Base-by-base conservation (phyloP, 257 asterid genomes). In the Fraxinus anomala region DNA sequence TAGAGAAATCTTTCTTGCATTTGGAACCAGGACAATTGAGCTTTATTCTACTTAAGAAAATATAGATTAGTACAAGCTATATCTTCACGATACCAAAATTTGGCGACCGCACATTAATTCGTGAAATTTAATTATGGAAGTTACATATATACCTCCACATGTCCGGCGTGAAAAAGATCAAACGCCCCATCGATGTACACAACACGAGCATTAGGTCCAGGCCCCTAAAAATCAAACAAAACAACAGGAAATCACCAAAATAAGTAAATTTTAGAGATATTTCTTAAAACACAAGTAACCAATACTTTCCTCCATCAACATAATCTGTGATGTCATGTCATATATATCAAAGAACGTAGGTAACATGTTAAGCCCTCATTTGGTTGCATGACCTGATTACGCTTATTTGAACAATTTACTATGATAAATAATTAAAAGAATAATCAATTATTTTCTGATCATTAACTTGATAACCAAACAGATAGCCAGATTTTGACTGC, bases 131-230 rank as follows among this genome's bases (percentile, higher is more conserved):
- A 9, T 24, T 73, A 81, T 31, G 72, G 56, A 67, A 81, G 76
- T 24, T 42, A 71, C 39, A 36, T 63, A 80, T 69, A 19, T 86
- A 94, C 99, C 99, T 91, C 97, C 68, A 95, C 96, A 13, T 95
- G 99, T 67, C 99, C 98, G 70, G 99, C 99, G 82, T 95, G 99
- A 73, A 92, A 95, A 79, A 92, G 94, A 87, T 95, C 99, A 86
- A 95, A 95, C 26, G 96, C 99, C 42, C 99, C 98, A 82, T 95
- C 99, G 76, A 95, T 95, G 86, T 95, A 95, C 36, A 95, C 97
- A 68, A 95, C 96, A 68, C 92, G 94, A 47, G 96, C 89, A 83
- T 91, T 92, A 30, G 96, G 97, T 74, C 92, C 98, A 73, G 98
- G 98, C 54, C 86, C 98, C 99, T 95, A 87, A 70, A 79, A 70